Evolutionary conservation across 2,329 filamentous ascomycete species (phyloP), one percentile per base, ranked within the genome.

Genomic region (Xylaria polymorpha): DNA sequence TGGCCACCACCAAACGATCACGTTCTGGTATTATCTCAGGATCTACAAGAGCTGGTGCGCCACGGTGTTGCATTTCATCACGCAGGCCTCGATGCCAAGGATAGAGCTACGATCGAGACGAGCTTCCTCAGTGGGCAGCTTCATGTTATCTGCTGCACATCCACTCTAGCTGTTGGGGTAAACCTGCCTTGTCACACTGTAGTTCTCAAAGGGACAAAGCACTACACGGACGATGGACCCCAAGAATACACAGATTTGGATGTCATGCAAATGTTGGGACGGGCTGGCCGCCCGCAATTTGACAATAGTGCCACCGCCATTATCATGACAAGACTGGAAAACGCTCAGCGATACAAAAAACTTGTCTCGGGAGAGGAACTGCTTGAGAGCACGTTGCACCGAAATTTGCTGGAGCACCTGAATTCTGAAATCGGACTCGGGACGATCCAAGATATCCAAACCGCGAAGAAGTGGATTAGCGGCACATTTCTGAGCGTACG

Each of bases 191-290:
- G 93, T 69, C 91, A 96, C 76, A 87, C 94, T 3, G 93, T 94
- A 4, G 89, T 97, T 10, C 87, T 97, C 64, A 97, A 97, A 78
- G 92, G 92, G 25, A 97, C 93, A 0, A 85, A 90, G 3, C 84
- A 85, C 0, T 94, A 89, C 79, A 87, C 88, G 66, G 86, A 89
- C 66, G 83, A 85, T 7, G 84, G 80, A 8, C 75, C 87, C 44
- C 87, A 89, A 64, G 92, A 96, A 77, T 94, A 94, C 73, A 90
- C 92, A 0, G 93, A 96, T 76, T 83, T 97, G 5, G 93, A 97
- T 73, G 87, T 95, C 70, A 95, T 95, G 91, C 93, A 97, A 75
- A 97, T 97, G 93, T 86, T 97, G 58, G 93, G 93, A 7, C 89
- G 93, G 71, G 93, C 93, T 60, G 93, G 94, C 1, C 85, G 93